Percentiles rank a stretch among this genome's conserved stretches.
Conservation (phyloP, 257 asterid species). For the Capsicum baccatum region DNA sequence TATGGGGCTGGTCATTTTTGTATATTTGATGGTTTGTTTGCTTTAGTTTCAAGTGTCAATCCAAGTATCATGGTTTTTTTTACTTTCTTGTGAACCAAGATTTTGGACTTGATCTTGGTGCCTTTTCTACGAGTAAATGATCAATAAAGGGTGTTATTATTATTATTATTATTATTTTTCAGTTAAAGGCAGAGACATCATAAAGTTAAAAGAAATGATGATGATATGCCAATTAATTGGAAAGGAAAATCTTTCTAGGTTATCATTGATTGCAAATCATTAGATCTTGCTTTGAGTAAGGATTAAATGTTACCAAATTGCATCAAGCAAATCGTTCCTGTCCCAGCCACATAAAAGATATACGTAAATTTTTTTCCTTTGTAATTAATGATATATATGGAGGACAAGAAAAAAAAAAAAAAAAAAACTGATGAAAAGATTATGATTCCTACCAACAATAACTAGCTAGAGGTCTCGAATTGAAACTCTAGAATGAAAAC, state of each 20-base stretch:
- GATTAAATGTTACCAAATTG: constrained; percentile 2
- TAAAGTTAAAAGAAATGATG: constrained; percentile 12
- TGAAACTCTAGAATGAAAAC: not conserved
- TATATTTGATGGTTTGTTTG: constrained; percentile 3
- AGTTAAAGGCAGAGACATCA: constrained; percentile 4
- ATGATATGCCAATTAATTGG: constrained; percentile 13
- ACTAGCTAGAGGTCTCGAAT: not conserved
- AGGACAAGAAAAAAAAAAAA: not conserved
- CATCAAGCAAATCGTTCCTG: not conserved
- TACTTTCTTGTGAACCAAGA: constrained; percentile 28
- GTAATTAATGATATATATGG: too few species aligned
- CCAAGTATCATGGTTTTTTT: not conserved
- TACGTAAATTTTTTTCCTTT: not conserved
- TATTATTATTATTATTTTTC: not conserved
- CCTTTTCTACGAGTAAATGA: constrained; percentile 24
- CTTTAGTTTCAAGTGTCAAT: constrained; percentile 34
- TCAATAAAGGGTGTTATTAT: not conserved
- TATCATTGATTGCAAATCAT: constrained; percentile 7
- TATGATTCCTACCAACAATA: not conserved
- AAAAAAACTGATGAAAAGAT: not conserved
- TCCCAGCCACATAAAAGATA: not conserved
- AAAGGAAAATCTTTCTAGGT: constrained; percentile 20
- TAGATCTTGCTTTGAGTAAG: constrained; percentile 2
- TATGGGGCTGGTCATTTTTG: not conserved
- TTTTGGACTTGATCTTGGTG: not conserved